A percentile compares a stretch with the other conserved stretches of the same genome.
phyloP scores from a whole-genome alignment of 352 stramenopile genomes.

The Pythium aristosporum region DNA sequence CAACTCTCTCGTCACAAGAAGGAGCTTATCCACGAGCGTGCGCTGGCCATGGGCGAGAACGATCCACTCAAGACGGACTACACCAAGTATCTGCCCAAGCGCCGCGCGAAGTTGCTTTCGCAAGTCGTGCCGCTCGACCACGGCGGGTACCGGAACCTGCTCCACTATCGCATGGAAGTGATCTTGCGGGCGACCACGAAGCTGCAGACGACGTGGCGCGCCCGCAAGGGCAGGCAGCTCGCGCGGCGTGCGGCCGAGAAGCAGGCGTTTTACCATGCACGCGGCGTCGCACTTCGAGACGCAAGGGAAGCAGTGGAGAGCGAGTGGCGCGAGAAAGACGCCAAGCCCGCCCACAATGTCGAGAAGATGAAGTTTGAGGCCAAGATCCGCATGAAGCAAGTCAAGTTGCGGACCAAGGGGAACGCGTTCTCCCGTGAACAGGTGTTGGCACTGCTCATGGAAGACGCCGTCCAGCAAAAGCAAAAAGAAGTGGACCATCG shows the following conservation, averaged over 20 bases:
- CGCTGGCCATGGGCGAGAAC: slow-evolving; percentile 89
- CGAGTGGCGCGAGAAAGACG: slow-evolving; percentile 78
- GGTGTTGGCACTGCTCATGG: slow-evolving; percentile 76
- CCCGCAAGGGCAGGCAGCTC: slow-evolving; percentile 64
- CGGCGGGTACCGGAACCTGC: slow-evolving; percentile 83
- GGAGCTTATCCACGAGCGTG: slow-evolving; percentile 80
- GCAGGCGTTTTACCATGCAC: slow-evolving; percentile 89
- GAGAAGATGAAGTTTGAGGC: slow-evolving; percentile 94
- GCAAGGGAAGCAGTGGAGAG: slow-evolving; percentile 47
- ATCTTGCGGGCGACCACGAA: slow-evolving; percentile 68
- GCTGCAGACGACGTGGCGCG: slow-evolving; percentile 84
- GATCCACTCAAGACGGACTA: slow-evolving; percentile 93
- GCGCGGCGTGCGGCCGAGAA: slow-evolving; percentile 77
- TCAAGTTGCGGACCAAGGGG: slow-evolving; percentile 87
- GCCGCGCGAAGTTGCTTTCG: slow-evolving; percentile 64
- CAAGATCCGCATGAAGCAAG: slow-evolving; percentile 92
- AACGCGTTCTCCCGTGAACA: slow-evolving; percentile 75
- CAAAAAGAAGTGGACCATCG: slow-evolving; percentile 82
- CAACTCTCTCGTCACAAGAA: slow-evolving; percentile 73
- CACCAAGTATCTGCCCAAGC: slow-evolving; percentile 85
- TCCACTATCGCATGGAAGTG: slow-evolving; percentile 73
- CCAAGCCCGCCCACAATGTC: slow-evolving; percentile 63
- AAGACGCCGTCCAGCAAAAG: slow-evolving; percentile 78
- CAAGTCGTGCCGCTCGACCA: slow-evolving; percentile 89
- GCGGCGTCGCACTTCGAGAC: slow-evolving; percentile 73